Conservation (phyloP, 768 basidiomycete species). For the Rubroboletus pulcherrimus region DNA sequence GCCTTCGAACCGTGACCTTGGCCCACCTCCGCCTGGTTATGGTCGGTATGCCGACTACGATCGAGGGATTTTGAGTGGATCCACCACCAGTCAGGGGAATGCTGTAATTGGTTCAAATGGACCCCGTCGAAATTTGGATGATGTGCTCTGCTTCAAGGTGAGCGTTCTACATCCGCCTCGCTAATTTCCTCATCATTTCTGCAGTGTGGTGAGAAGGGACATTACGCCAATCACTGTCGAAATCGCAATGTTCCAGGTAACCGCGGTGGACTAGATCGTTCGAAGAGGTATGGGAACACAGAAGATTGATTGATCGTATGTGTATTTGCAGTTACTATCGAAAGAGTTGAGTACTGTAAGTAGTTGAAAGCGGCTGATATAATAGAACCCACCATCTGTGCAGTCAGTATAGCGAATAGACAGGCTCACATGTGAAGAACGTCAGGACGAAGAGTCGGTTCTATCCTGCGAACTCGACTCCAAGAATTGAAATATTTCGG, state of each 20-base stretch:
- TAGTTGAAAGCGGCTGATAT: not conserved
- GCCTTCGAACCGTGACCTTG: slow-evolving; percentile 72
- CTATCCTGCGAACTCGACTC: too few relatives aligned
- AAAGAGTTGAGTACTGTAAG: not conserved
- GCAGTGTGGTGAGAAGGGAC: slow-evolving; percentile 88
- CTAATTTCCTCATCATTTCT: slow-evolving; percentile 8
- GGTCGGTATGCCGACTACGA: slow-evolving; percentile 80
- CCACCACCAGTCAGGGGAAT: slow-evolving; percentile 21
- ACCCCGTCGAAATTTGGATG: slow-evolving; percentile 70
- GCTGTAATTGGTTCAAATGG: slow-evolving; percentile 33
- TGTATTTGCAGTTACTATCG: not conserved
- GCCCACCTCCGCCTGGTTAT: slow-evolving; percentile 90
- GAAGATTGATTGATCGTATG: slow-evolving; percentile 26
- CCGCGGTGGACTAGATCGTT: slow-evolving; percentile 73
- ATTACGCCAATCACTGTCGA: slow-evolving; percentile 92
- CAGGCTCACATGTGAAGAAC: too few relatives aligned
- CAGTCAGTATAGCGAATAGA: not conserved
- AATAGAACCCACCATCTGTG: not conserved
- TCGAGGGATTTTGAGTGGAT: slow-evolving; percentile 40
- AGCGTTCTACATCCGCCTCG: slow-evolving; percentile 13
- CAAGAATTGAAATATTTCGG: too few relatives aligned
- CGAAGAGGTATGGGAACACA: slow-evolving; percentile 28
- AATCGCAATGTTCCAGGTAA: slow-evolving; percentile 90
- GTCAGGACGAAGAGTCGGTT: too few relatives aligned
- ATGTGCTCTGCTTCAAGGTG: slow-evolving; percentile 87